phyloP scores from a whole-genome alignment of 1,284 basidiomycete genomes.

The Marasmius sp. region DNA sequence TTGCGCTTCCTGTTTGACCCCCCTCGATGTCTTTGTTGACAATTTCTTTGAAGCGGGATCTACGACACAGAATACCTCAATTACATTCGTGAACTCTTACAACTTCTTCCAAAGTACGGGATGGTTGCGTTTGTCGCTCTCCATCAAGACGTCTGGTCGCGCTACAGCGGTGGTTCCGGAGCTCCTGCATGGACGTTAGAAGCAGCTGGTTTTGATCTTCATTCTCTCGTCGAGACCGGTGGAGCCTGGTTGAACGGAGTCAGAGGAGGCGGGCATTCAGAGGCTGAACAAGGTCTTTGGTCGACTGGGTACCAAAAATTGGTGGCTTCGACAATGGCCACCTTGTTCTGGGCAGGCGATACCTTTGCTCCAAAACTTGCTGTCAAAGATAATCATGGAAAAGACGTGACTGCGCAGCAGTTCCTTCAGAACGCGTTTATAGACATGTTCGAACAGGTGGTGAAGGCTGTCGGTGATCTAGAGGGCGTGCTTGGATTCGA shows the following conservation, averaged over 20 bases:
- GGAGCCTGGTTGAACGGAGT: conserved; percentile 86
- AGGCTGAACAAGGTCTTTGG: conserved; percentile 82
- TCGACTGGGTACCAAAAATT: conserved; percentile 91
- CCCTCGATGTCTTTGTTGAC: not conserved
- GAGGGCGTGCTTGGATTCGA: conserved; percentile 90
- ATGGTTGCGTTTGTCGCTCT: conserved; percentile 80
- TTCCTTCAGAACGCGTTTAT: conserved; percentile 87
- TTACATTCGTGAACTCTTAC: conserved; percentile 76
- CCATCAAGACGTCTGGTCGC: conserved; percentile 95
- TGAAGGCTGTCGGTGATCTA: conserved; percentile 67
- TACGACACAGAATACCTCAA: conserved; percentile 85
- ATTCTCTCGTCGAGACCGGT: conserved; percentile 73
- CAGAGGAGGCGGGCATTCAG: conserved; percentile 67
- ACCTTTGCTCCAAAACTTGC: conserved; percentile 77
- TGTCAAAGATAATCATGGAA: conserved; percentile 48
- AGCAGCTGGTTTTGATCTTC: conserved; percentile 76
- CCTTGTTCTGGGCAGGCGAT: conserved; percentile 90
- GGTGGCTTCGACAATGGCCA: conserved; percentile 85
- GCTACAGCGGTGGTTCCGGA: conserved; percentile 90
- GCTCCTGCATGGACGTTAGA: conserved; percentile 92
- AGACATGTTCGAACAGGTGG: conserved; percentile 74
- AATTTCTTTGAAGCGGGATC: conserved; percentile 52
- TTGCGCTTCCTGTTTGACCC: not conserved
- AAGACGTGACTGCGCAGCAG: conserved; percentile 68
- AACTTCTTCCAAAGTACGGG: conserved; percentile 79